A percentile compares a stretch with the other conserved stretches of the same genome.
These are phyloP conservation scores for Cutaneotrichosporon mucoides DNA, from an alignment of 1,284 basidiomycete species.

Conservation along the genomic window DNA sequence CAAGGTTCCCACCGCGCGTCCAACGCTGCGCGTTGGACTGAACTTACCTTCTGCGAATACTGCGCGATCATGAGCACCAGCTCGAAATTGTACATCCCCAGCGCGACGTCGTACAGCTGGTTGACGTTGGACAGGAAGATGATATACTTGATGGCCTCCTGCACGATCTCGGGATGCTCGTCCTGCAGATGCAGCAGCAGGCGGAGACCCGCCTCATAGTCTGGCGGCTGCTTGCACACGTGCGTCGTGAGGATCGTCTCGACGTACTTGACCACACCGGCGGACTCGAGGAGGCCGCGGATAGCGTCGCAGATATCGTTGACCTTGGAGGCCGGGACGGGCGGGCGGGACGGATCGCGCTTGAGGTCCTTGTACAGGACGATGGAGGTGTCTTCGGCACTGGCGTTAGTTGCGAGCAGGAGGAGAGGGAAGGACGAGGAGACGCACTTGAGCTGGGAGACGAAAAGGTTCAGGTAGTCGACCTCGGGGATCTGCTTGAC, in stretches of 20 bases:
- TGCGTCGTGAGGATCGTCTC: constrained; percentile 89
- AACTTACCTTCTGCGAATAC: constrained; percentile 78
- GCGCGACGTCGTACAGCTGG: constrained; percentile 83
- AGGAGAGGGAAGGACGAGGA: no score
- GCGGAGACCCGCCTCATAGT: constrained; percentile 78
- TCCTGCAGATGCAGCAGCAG: constrained; percentile 72
- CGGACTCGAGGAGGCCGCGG: constrained; percentile 64
- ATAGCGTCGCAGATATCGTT: constrained; percentile 74
- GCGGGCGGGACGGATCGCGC: background rate
- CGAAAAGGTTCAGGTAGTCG: constrained; percentile 89
- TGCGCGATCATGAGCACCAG: constrained; percentile 95
- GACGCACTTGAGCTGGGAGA: constrained; percentile 42
- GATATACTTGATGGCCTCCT: constrained; percentile 96
- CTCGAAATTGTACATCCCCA: constrained; percentile 98
- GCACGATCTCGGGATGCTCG: constrained; percentile 68
- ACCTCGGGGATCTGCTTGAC: constrained; percentile 81
- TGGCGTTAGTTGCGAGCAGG: constrained; percentile 23
- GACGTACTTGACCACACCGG: constrained; percentile 71
- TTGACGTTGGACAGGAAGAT: constrained; percentile 97
- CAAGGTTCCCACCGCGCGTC: no score
- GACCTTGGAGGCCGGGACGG: constrained; percentile 52
- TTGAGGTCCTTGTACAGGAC: constrained; percentile 29
- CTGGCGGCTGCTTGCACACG: constrained; percentile 85
- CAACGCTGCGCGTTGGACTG: no score
- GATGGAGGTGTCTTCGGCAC: constrained; percentile 24